Base-by-base conservation (phyloP, 2,329 filamentous ascomycete species). In the Fusarium camptoceras region DNA sequence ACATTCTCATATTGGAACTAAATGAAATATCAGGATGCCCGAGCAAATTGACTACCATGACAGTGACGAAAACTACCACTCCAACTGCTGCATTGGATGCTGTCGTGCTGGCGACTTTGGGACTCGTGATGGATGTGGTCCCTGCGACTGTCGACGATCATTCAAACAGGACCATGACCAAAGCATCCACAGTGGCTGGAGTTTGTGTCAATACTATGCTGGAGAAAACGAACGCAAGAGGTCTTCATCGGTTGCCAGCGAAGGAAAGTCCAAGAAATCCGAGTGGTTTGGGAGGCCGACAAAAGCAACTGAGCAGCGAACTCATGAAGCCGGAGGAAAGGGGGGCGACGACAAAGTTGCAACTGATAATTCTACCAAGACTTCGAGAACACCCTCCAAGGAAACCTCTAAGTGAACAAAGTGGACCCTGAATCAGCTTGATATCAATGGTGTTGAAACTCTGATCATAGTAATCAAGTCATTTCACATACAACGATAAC, bases 31-130 rank as follows among this genome's bases (percentile, higher is more conserved):
- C 30, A 30, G 28, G 0, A 67, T 67, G 64, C 18, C 61, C 10
- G 49, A 18, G 15, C 48, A 49, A n/a, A 16, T 37, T 20, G 22
- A 47, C 7, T 46, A 53, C 11, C 44, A 50, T 28, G 61, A 53
- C 3, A 55, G 55, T 6, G 11, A 39, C 6, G 31, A 51, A 6
- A 43, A 28, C 28, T 48, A 66, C 46, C 37, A 42, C 50, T 66
- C 68, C 25, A 47, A 55, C 27, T 79, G 78, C 61, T 80, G 78
- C 71, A 59, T 73, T 12, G 66, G 56, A 31, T 80, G 78, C 70
- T 80, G 78, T 65, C 73, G 68, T 25, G 73, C 77, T 25, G 66
- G 66, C 22, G 77, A 79, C 59, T 61, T 73, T 24, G 78, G 78
- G 47, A 74, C 58, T 11, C 78, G 79, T 61, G 78, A 79, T 44